phyloP scores from a whole-genome alignment of 148 eudicot species.

The Rhododendron griersonianum region DNA sequence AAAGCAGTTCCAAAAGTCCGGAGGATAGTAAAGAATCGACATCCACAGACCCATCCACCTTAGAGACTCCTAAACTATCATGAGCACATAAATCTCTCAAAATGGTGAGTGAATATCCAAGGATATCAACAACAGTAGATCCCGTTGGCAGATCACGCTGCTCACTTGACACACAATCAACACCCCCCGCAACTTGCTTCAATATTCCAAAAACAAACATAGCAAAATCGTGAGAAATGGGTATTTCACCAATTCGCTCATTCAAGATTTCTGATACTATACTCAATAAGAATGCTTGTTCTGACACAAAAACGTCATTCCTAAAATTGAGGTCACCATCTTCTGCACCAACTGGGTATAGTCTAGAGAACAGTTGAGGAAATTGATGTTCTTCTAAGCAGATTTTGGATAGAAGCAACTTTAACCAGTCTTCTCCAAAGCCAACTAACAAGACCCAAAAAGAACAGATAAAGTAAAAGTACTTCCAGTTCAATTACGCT shows the following conservation, averaged over 20 bases:
- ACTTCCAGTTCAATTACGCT: conserved; percentile 6
- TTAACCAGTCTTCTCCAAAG: conserved; percentile 69
- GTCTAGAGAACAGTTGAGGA: conserved; percentile 32
- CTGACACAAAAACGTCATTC: conserved; percentile 30
- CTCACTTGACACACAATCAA: conserved; percentile 34
- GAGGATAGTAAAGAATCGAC: conserved; percentile 31
- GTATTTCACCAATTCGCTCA: conserved; percentile 46
- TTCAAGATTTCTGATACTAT: conserved; percentile 55
- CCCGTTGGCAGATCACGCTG: conserved; percentile 58
- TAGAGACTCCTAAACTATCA: conserved; percentile 17
- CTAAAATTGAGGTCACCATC: conserved; percentile 12
- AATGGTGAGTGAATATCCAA: conserved; percentile 68
- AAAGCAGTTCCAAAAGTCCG: conserved; percentile 67
- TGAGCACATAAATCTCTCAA: conserved; percentile 76
- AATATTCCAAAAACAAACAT: conserved; percentile 41
- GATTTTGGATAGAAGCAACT: conserved; percentile 59
- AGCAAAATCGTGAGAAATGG: conserved; percentile 38
- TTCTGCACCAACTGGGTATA: conserved; percentile 19
- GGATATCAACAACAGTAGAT: conserved; percentile 41
- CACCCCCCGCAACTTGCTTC: conserved; percentile 29
- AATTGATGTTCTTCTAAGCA: conserved; percentile 58
- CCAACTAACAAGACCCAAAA: conserved; percentile 38
- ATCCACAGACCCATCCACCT: conserved; percentile 17
- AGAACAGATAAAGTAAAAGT: neutral
- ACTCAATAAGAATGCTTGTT: conserved; percentile 58